Percentiles rank a stretch among this genome's conserved stretches.
Conservation (phyloP, 306 rosid genomes). For the barrel medic (Medicago truncatula) region MtrunA17r5.0-ANR NC_053043.1:49549001-49549500, state of each 20-base stretch:
- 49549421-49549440: slow-evolving; percentile 92
- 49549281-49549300: slow-evolving; percentile 87
- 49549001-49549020: slow-evolving; percentile 68
- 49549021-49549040: slow-evolving; percentile 99
- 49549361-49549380: slow-evolving; percentile 33
- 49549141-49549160: slow-evolving; percentile 23
- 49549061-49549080: slow-evolving; percentile 99
- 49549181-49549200: slow-evolving; percentile 92
- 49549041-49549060: slow-evolving; percentile 90
- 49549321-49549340: slow-evolving; percentile 16
- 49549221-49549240: slow-evolving; percentile 97
- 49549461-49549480: slow-evolving; percentile 87
- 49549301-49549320: slow-evolving; percentile 15
- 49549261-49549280: slow-evolving; percentile 96
- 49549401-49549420: slow-evolving; percentile 15
- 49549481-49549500: slow-evolving; percentile 99
- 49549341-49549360: slow-evolving; percentile 22
- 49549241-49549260: slow-evolving; percentile 94
- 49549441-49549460: slow-evolving; percentile 96
- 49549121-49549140: slow-evolving; percentile 21
- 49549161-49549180: not conserved
- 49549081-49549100: slow-evolving; percentile 65
- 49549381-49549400: slow-evolving; percentile 8
- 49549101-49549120: slow-evolving; percentile 25
- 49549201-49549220: slow-evolving; percentile 95